Evolutionary conservation across 176 grass and related monocot genomes (phyloP).

Genomic region (Triticum timopheevii): DNA sequence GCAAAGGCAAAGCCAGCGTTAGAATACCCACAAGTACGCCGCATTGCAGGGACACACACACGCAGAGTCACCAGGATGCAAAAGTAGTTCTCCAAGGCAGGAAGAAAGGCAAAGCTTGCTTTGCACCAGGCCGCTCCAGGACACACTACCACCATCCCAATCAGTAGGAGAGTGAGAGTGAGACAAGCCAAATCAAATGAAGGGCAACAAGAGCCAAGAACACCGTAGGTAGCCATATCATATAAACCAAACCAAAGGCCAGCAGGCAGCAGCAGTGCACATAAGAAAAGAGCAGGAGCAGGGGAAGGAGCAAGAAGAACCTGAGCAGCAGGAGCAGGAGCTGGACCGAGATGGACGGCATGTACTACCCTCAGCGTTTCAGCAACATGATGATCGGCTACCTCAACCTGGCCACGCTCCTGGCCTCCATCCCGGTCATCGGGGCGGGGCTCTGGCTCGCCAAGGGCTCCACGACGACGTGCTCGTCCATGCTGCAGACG

Average conservation of each 20-base stretch:
- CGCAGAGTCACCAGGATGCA: conserved; percentile 41
- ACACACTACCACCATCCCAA: conserved; percentile 29
- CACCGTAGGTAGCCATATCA: neutral
- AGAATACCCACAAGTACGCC: conserved; percentile 44
- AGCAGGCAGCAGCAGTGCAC: neutral
- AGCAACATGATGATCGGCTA: conserved; percentile 83
- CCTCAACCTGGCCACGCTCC: conserved; percentile 80
- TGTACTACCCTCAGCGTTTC: conserved; percentile 67
- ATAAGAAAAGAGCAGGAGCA: conserved; percentile 21
- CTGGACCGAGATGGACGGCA: conserved; percentile 31
- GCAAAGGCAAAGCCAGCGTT: conserved; percentile 49
- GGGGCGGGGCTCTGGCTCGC: conserved; percentile 80
- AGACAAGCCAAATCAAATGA: conserved; percentile 28
- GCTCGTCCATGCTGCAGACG: conserved; percentile 82
- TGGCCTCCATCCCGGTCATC: conserved; percentile 86
- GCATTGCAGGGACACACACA: conserved; percentile 21
- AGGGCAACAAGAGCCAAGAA: conserved; percentile 35
- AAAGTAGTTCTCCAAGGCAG: neutral
- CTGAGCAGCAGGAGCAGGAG: neutral
- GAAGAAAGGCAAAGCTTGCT: conserved; percentile 21
- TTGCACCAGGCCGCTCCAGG: conserved; percentile 43
- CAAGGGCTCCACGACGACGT: conserved; percentile 53
- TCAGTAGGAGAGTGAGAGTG: conserved; percentile 36
- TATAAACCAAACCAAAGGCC: conserved; percentile 28
- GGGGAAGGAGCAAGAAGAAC: conserved; percentile 7